These are phyloP conservation scores for Brettanomyces nanus DNA, from an alignment of 805 yeast genomes.

Conservation along the genomic window DNA sequence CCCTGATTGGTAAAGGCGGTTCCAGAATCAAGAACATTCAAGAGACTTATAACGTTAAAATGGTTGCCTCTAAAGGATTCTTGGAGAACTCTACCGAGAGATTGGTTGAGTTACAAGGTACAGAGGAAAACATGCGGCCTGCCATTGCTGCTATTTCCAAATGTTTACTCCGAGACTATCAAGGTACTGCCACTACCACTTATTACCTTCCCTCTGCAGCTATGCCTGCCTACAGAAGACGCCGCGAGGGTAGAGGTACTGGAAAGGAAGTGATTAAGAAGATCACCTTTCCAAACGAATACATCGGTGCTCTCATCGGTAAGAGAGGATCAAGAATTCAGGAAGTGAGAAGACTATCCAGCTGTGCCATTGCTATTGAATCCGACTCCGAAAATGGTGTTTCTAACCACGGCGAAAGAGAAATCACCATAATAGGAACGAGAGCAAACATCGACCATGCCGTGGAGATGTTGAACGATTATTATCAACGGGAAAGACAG, in stretches of 20 bases:
- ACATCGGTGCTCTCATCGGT: conserved; percentile 87
- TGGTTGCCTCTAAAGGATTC: conserved; percentile 82
- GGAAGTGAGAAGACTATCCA: conserved; percentile 71
- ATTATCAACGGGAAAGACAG: conserved; percentile 46
- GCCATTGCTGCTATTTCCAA: conserved; percentile 54
- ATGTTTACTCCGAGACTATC: conserved; percentile 68
- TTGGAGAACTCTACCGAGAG: conserved; percentile 79
- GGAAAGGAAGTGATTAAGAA: conserved; percentile 31
- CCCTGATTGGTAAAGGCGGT: conserved; percentile 82
- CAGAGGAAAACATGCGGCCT: conserved; percentile 51
- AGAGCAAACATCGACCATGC: conserved; percentile 50
- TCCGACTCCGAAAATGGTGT: conserved; percentile 57
- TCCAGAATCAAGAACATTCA: conserved; percentile 72
- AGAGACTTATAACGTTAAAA: conserved; percentile 57
- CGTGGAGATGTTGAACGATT: conserved; percentile 43
- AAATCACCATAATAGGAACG: conserved; percentile 64
- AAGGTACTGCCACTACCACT: conserved; percentile 53
- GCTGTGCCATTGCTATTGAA: conserved; percentile 71
- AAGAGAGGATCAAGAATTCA: conserved; percentile 79
- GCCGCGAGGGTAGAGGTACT: conserved; percentile 7
- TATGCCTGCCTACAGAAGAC: conserved; percentile 6
- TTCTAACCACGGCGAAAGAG: conserved; percentile 53
- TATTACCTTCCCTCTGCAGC: conserved; percentile 48
- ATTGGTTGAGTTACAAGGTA: conserved; percentile 80
- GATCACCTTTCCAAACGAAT: conserved; percentile 62